Evolutionary conservation across 305 asterid species (phyloP).

Genomic region (Fraxinus dipetala): DNA sequence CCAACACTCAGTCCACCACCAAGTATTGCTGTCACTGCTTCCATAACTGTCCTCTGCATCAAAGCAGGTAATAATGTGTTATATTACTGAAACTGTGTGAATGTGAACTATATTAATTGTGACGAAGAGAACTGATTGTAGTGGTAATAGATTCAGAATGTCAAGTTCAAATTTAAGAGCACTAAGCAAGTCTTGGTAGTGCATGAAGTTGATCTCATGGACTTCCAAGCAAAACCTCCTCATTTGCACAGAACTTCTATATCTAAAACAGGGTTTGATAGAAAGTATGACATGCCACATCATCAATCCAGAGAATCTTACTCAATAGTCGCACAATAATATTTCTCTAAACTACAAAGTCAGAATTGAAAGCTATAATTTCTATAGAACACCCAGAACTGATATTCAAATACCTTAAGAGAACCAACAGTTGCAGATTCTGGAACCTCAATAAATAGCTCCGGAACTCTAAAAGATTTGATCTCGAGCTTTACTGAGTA

Average conservation of each 20-base stretch:
- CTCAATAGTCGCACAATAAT: not conserved
- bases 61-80: slow-evolving; percentile 15
- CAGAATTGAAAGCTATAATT: not conserved
- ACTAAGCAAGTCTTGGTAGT: not conserved
- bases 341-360: not conserved
- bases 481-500: slow-evolving; percentile 80
- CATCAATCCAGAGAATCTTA: not conserved
- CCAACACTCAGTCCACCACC: slow-evolving; percentile 83
- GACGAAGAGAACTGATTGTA: not conserved
- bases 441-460: slow-evolving; percentile 77
- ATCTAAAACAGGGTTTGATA: not conserved
- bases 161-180: not conserved
- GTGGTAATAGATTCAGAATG: not conserved
- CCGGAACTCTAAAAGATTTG: slow-evolving; percentile 89
- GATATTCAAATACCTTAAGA: slow-evolving; percentile 59
- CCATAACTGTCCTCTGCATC: slow-evolving; percentile 77
- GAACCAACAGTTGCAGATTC: slow-evolving; percentile 91
- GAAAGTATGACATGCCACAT: not conserved
- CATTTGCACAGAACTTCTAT: not conserved
- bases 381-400: not conserved
- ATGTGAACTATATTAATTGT: not conserved
- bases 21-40: slow-evolving; percentile 79
- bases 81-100: not conserved
- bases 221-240: not conserved
- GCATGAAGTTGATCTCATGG: not conserved